A percentile compares a stretch with the other conserved stretches of the same genome.
phyloP scores from a whole-genome alignment of 2,329 filamentous ascomycete species.

The Monosporascus sp. region DNA sequence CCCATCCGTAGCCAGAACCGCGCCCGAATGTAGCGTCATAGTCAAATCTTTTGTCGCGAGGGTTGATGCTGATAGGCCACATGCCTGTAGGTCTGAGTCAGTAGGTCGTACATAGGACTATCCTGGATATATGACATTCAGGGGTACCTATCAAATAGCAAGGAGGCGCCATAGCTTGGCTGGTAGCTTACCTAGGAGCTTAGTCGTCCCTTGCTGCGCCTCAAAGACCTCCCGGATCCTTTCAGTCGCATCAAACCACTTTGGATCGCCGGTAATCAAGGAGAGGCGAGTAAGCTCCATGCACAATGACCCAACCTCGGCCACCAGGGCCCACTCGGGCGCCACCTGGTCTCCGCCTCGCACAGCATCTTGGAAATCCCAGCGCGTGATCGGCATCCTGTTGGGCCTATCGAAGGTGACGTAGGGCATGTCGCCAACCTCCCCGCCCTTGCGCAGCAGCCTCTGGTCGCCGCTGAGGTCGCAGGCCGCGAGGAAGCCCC shows the following conservation, averaged over 20 bases:
- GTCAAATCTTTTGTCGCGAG: constrained; percentile 41
- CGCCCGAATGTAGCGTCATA: constrained; percentile 25
- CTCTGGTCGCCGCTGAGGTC: constrained; percentile 30
- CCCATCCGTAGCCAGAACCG: too few relatives aligned
- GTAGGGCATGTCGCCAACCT: constrained; percentile 35
- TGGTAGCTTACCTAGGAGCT: constrained; percentile 24
- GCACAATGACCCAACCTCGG: constrained; percentile 26
- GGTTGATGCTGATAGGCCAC: constrained; percentile 65
- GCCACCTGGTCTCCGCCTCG: constrained; percentile 20
- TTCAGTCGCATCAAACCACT: constrained; percentile 26
- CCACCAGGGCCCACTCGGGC: constrained; percentile 15
- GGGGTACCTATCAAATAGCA: constrained; percentile 53
- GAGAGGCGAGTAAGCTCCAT: constrained; percentile 30
- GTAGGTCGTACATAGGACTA: too few relatives aligned
- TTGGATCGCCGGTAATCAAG: constrained; percentile 25
- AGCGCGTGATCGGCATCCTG: constrained; percentile 25
- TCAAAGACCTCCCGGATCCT: constrained; percentile 22
- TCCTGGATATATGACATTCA: too few relatives aligned
- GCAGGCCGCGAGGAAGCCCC: constrained; percentile 28
- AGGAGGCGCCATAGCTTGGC: background rate
- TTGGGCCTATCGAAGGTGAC: constrained; percentile 28
- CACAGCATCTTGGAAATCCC: constrained; percentile 18
- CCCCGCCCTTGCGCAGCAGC: constrained; percentile 33
- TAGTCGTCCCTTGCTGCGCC: constrained; percentile 22
- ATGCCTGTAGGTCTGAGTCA: constrained; percentile 60